Evolutionary conservation across 139 green algal genomes (phyloP).

Genomic region (Auxenochlorella pyrenoidosa): DNA sequence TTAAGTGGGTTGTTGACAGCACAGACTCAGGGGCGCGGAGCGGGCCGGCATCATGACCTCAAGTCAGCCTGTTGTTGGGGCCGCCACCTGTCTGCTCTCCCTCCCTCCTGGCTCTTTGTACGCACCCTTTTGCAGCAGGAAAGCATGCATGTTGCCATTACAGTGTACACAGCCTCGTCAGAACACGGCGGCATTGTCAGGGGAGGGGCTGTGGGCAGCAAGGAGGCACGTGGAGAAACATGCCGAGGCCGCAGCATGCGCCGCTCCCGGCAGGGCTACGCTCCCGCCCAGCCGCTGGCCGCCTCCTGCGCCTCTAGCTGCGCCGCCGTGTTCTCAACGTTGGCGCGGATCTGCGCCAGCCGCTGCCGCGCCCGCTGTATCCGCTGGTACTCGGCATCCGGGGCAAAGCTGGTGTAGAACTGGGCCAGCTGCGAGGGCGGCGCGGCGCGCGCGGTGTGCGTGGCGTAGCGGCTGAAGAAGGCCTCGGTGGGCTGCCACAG

Average conservation of each 20-base stretch:
- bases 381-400: constrained; percentile 44
- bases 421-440: constrained; percentile 46
- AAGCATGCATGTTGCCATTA: too few species aligned
- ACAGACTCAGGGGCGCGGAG: constrained; percentile 34
- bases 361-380: constrained; percentile 56
- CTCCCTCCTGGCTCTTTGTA: background rate
- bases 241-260: too few species aligned
- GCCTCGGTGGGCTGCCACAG: constrained; percentile 83
- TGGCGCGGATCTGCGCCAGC: constrained; percentile 57
- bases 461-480: constrained; percentile 75
- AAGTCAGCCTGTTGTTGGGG: too few species aligned
- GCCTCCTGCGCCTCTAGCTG: constrained; percentile 40
- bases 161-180: background rate
- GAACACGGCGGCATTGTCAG: background rate
- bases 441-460: constrained; percentile 13
- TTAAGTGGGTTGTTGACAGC: constrained; percentile 75
- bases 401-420: constrained; percentile 36
- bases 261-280: background rate
- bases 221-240: too few species aligned
- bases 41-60: too few species aligned
- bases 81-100: background rate
- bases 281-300: constrained; percentile 1
- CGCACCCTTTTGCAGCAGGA: too few species aligned
- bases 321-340: constrained; percentile 52
- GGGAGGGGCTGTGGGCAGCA: too few species aligned